A percentile compares a stretch with the other conserved stretches of the same genome.
phyloP scores from a whole-genome alignment of 2,329 filamentous ascomycete genomes.

The Aschersonia sp. region DNA sequence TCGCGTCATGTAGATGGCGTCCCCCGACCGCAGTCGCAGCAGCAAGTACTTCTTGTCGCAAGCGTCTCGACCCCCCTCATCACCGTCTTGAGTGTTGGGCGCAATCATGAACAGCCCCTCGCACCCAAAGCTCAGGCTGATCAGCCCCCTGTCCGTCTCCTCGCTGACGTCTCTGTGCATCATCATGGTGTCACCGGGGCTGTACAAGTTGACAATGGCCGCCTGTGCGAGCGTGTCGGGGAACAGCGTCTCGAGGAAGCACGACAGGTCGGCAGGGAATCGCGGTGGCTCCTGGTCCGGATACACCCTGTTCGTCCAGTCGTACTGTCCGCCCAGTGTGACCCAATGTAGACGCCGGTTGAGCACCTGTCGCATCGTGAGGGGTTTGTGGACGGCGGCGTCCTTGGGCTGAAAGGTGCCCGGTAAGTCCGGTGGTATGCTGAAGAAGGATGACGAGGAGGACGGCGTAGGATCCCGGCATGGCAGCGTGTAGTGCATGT shows the following conservation, averaged over 20 bases:
- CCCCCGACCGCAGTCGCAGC: slow-evolving; percentile 65
- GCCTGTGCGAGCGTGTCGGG: slow-evolving; percentile 69
- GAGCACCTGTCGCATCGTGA: slow-evolving; percentile 56
- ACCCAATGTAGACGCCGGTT: slow-evolving; percentile 81
- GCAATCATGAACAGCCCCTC: slow-evolving; percentile 81
- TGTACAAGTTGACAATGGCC: slow-evolving; percentile 89
- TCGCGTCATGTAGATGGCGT: slow-evolving; percentile 80
- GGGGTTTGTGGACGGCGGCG: slow-evolving; percentile 55
- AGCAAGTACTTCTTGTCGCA: slow-evolving; percentile 36
- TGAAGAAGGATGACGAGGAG: slow-evolving; percentile 41
- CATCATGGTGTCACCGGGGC: slow-evolving; percentile 78
- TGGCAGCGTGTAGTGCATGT: slow-evolving; percentile 61
- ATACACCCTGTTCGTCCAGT: slow-evolving; percentile 84
- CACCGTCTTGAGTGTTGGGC: slow-evolving; percentile 27
- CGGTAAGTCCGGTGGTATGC: slow-evolving; percentile 29
- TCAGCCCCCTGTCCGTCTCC: slow-evolving; percentile 59
- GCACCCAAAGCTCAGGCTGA: slow-evolving; percentile 81
- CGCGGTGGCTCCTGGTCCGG: slow-evolving; percentile 50
- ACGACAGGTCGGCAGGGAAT: slow-evolving; percentile 62
- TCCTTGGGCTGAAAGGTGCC: slow-evolving; percentile 55
- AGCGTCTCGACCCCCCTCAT: slow-evolving; percentile 7
- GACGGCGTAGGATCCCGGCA: slow-evolving; percentile 32
- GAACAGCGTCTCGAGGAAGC: slow-evolving; percentile 56
- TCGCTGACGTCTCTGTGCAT: slow-evolving; percentile 92
- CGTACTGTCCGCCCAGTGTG: slow-evolving; percentile 88